phyloP scores from a whole-genome alignment of 2,329 filamentous ascomycete species.

The Dothideomycetes sp. region DNA sequence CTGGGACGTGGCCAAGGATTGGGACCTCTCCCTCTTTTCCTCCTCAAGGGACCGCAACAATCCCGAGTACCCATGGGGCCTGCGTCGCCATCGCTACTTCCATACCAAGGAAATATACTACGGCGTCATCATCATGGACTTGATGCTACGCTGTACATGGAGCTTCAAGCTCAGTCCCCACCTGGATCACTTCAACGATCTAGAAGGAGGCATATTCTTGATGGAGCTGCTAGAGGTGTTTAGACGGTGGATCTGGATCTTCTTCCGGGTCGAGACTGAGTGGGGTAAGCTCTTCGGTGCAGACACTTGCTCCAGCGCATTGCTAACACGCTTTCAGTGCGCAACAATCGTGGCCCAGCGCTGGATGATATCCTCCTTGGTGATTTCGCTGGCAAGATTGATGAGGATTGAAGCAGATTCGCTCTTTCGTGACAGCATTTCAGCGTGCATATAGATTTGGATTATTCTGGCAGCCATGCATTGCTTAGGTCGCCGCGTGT shows the following conservation, averaged over 20 bases:
- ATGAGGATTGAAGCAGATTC: constrained; percentile 39
- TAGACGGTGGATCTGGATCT: constrained; percentile 92
- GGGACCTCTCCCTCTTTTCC: constrained; percentile 81
- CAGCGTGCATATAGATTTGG: constrained; percentile 6
- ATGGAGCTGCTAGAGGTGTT: constrained; percentile 80
- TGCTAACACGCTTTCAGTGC: constrained; percentile 27
- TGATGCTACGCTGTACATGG: constrained; percentile 83
- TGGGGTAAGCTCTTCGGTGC: constrained; percentile 37
- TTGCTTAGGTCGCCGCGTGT: no score
- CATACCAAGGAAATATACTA: constrained; percentile 70
- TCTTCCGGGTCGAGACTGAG: constrained; percentile 89
- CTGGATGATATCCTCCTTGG: constrained; percentile 65
- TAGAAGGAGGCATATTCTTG: constrained; percentile 79
- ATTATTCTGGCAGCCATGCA: no score
- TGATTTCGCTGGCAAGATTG: constrained; percentile 57
- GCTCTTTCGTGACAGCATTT: constrained; percentile 4
- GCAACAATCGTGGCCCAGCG: constrained; percentile 43
- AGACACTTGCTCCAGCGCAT: neutral
- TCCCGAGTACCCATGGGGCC: constrained; percentile 61
- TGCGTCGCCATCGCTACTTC: constrained; percentile 66
- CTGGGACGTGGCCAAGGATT: constrained; percentile 95
- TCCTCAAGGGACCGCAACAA: constrained; percentile 42
- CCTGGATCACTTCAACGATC: constrained; percentile 72
- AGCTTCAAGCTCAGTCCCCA: constrained; percentile 74
- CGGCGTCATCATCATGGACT: constrained; percentile 63